Base-by-base conservation (phyloP, 257 asterid genomes). In the Echium plantagineum region DNA sequence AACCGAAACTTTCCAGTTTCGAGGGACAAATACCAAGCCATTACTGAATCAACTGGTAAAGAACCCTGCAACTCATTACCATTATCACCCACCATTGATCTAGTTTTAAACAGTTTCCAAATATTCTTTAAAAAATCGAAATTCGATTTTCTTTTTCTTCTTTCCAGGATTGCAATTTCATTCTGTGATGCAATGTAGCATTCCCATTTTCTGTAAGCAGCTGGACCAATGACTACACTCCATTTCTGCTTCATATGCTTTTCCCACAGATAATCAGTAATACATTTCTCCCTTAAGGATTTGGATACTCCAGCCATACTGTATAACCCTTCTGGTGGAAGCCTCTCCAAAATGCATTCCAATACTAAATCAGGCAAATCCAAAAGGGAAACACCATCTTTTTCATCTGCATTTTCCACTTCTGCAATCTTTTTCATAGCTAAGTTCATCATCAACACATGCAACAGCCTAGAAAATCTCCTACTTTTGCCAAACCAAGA, bases 291-390 rank as follows among this genome's bases (percentile, higher is more conserved):
- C 64, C 90, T 84, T 76, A 93, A 48, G 57, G 66, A 74, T 19
- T 9, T 68, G 63, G 85, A 93, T 18, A 83, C 91, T 4, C 72
- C 72, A n/a, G 89, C 83, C 78, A 82, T 65, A 21, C 56, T 77
- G 54, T 80, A 80, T 0, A 93, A 73, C 48, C 71, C 95, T 21
- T 72, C 51, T 22, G 95, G 86, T n/a, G 80, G 57, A 53, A 89
- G 87, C 77, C 75, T 86, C 68, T 93, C 94, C 63, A 93, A 86
- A 69, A 93, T 80, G 75, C 74, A 72, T 72, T 89, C 99, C 77
- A 93, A 63, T 15, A 80, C 81, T 68, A 84, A 78, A 80, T 89
- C 99, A n/a, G 97, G 99, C 60, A 93, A 75, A 75, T 89, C 94
- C 57, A 86, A 74, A 30, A 93, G 49, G 22, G 76, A 63, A 56